Base-by-base conservation (phyloP, 1,284 basidiomycete genomes). In the Cryptococcus sp. region DNA sequence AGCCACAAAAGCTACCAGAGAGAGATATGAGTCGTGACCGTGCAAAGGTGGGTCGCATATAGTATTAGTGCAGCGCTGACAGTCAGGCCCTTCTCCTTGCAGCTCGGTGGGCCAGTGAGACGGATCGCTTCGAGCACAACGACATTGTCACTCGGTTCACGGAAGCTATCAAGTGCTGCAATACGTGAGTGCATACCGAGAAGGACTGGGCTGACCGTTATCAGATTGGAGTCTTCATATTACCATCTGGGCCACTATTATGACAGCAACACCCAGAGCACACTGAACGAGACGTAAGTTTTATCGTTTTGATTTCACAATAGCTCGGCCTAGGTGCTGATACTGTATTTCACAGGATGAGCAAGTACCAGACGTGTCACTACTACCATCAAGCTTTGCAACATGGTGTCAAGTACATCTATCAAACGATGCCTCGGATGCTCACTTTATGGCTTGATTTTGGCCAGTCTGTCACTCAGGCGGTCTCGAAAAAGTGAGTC, bases 361-460 rank as follows among this genome's bases (percentile, higher is more conserved):
- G 46, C 52, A 50, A 54, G 60, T 62, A 62, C 63, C 62, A 70
- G 52, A 83, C 68, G 84, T 80, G 77, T 65, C 82, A 82, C 62
- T 82, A 86, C 50, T 97, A 88, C 67, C 80, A 83, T 4, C 85
- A 83, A 61, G 89, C 93, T 0, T 85, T 95, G 53, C 81, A 82
- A 65, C 79, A 83, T 66, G 96, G 96, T 12, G 92, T 93, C 46
- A 98, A 98, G 80, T 98, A 89, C 76, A 89, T 97, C 49, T 98
- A 95, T 75, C 94, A 97, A 72, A 94, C 92, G 0, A 84, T 98
- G 66, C 95, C 96, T 0, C 85, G 96, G 38, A 82, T 98, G 61
- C 82, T 98, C 13, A 98, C 94, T 0, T 84, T 99, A 44, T 99
- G 95, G 94, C 80, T 98, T 50, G 93, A 98, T 70, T 78, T 90